Base-by-base conservation (phyloP, 2,329 filamentous ascomycete species). In the Ophiostoma pallidulum region DNA sequence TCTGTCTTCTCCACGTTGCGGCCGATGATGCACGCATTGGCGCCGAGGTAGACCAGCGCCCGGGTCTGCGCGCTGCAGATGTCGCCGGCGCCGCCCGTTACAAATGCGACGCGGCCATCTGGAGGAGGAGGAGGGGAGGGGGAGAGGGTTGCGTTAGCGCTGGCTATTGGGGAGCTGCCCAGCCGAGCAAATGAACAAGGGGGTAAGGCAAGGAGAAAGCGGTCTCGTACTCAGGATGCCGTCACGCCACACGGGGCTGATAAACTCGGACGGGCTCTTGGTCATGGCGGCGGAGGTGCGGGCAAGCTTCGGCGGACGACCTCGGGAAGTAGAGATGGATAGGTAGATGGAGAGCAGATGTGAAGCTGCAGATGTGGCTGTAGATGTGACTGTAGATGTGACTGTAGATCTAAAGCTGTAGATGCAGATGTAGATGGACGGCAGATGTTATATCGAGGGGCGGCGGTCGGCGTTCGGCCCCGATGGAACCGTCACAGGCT, bases 31-130 rank as follows among this genome's bases (percentile, higher is more conserved):
- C 86, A 94, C 42, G 92, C 92, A 58, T 97, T 84, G 38, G 89
- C 91, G 45, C 92, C 92, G 8, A 98, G 80, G 53, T 90, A 78
- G 20, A 98, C 89, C 51, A 98, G 72, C 4, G 92, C 92, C 54
- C 89, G 79, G 28, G 94, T 92, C 70, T 97, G 92, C 47, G 86
- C 89, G 58, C 85, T 92, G 71, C 92, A 96, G 60, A 98, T 97
- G 22, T 85, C 84, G 47, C 92, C 91, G 5, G 89, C 89, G 45
- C 92, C 92, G 50, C 92, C 92, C 4, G 92, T 98, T 60, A 94
- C 94, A 67, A 97, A 95, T 56, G 91, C 78, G 38, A 97, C 90
- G 60, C 92, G 91, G 62, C 83, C 81, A 53, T 83, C 87, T 94
- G 58, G 1, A 41, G 8, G 20, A 14, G 24, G 8, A 13, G 41